Evolutionary conservation across 2,329 filamentous ascomycete species (phyloP).

Genomic region (Didymosphaeria variabile): DNA sequence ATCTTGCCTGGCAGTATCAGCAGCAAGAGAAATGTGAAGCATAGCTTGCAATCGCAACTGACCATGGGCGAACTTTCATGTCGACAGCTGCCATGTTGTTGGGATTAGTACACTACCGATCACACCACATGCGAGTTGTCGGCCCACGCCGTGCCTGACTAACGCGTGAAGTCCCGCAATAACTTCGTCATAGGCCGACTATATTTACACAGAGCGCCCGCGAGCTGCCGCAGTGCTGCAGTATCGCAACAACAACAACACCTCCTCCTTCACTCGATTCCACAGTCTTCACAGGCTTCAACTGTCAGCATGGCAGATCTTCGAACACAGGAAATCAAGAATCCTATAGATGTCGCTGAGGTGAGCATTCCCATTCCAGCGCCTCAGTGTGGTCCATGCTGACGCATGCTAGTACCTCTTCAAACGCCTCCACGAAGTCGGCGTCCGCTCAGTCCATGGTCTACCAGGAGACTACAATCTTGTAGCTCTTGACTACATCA

Average conservation of each 20-base stretch:
- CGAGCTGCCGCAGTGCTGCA: slow-evolving; percentile 1
- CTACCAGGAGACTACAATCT: slow-evolving; percentile 57
- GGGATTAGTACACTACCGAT: slow-evolving; percentile 4
- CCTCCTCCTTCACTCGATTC: slow-evolving; percentile 15
- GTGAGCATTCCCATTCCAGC: slow-evolving; percentile 26
- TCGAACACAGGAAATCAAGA: slow-evolving; percentile 53
- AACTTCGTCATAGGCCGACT: slow-evolving; percentile 16
- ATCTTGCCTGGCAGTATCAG: background rate
- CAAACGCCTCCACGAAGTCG: slow-evolving; percentile 54
- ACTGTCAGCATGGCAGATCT: slow-evolving; percentile 50
- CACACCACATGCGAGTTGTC: slow-evolving; percentile 10
- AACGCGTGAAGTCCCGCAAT: slow-evolving; percentile 8
- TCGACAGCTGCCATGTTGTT: slow-evolving; percentile 11
- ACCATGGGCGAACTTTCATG: too few relatives aligned
- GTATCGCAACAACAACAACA: slow-evolving; percentile 13
- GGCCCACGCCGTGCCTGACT: slow-evolving; percentile 11
- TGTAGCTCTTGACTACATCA: slow-evolving; percentile 65
- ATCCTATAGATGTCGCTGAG: slow-evolving; percentile 67
- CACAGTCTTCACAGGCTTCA: background rate
- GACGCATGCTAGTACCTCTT: slow-evolving; percentile 45
- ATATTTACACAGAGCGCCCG: slow-evolving; percentile 19
- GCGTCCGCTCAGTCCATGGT: slow-evolving; percentile 57
- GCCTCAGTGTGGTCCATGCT: slow-evolving; percentile 1
- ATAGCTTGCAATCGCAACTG: background rate
- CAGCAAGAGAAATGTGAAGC: background rate